Evolutionary conservation across 1,139 yeast species (phyloP).

Genomic region (Kodamaea derodonti): DNA sequence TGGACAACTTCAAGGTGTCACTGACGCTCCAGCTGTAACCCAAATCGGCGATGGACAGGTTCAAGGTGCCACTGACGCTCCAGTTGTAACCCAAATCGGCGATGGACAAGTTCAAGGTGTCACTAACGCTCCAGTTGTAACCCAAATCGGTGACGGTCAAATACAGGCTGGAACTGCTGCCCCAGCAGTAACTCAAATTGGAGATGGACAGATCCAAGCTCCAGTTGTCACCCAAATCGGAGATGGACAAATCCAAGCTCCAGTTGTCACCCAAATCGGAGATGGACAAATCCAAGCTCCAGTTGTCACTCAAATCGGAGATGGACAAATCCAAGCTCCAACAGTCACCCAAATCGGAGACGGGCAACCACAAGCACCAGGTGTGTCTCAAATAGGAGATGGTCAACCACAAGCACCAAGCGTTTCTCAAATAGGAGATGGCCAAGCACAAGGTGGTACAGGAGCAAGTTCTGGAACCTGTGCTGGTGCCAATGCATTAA

Average conservation of each 20-base stretch:
- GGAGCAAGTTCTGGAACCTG: constrained; percentile 17
- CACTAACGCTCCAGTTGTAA: constrained; percentile 24
- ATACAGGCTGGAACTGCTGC: constrained; percentile 25
- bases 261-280: constrained; percentile 24
- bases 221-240: constrained; percentile 11
- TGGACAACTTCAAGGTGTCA: constrained; percentile 8
- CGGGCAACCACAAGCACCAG: constrained; percentile 35
- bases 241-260: constrained; percentile 11
- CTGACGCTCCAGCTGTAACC: constrained; percentile 15
- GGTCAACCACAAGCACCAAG: constrained; percentile 32
- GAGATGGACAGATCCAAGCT: constrained; percentile 31
- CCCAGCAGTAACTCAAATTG: constrained; percentile 20
- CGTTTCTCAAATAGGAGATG: constrained; percentile 25
- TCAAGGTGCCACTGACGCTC: constrained; percentile 13
- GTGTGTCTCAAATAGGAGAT: constrained; percentile 24
- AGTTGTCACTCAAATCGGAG: constrained; percentile 12
- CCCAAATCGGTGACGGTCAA: constrained; percentile 36
- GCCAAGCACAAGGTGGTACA: constrained; percentile 16
- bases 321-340: constrained; percentile 27
- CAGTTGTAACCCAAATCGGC: constrained; percentile 31
- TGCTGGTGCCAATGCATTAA: constrained; percentile 25
- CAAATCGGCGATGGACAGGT: constrained; percentile 16
- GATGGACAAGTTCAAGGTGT: constrained; percentile 37
- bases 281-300: constrained; percentile 22
- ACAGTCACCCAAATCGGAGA: constrained; percentile 36